Evolutionary conservation across 129 eudicot genomes (phyloP).

Genomic region (Chrysanthemum lavandulifolium): DNA sequence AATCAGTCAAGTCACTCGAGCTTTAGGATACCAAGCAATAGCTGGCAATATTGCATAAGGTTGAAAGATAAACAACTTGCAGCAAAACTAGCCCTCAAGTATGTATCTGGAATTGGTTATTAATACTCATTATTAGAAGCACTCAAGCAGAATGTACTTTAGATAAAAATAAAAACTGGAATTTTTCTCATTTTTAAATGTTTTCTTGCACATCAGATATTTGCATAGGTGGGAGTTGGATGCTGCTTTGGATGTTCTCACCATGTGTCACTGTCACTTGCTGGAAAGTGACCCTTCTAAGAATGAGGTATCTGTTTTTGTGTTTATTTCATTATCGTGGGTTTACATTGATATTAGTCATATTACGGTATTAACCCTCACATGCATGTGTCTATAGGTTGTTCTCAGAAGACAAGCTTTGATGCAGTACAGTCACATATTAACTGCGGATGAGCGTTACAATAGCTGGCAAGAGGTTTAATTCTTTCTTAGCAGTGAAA

Average conservation of each 20-base stretch:
- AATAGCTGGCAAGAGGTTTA: constrained; percentile 97
- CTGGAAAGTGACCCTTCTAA: constrained; percentile 58
- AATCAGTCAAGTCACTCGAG: constrained; percentile 41
- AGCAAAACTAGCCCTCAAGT: constrained; percentile 84
- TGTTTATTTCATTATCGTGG: constrained; percentile 15
- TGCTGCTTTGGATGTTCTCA: constrained; percentile 96
- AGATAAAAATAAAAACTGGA: no score
- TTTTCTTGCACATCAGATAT: constrained; percentile 48
- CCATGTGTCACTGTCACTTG: constrained; percentile 98
- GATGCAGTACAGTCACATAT: constrained; percentile 79
- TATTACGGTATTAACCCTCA: constrained; percentile 5
- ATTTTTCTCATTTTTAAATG: constrained; percentile 11
- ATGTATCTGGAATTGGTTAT: constrained; percentile 23
- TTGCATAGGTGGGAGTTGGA: constrained; percentile 95
- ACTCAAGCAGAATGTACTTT: not conserved
- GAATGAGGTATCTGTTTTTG: constrained; percentile 53
- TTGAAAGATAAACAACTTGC: constrained; percentile 91
- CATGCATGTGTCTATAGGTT: constrained; percentile 45
- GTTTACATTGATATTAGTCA: constrained; percentile 1
- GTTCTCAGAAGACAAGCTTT: constrained; percentile 79
- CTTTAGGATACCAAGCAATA: constrained; percentile 60
- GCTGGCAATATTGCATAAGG: constrained; percentile 94
- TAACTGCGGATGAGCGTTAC: constrained; percentile 82
- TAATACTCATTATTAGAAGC: not conserved
- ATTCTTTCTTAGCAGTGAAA: constrained; percentile 7